Conservation (phyloP, 176 grass and related monocot genomes). For the Triticum turgidum region DNA sequence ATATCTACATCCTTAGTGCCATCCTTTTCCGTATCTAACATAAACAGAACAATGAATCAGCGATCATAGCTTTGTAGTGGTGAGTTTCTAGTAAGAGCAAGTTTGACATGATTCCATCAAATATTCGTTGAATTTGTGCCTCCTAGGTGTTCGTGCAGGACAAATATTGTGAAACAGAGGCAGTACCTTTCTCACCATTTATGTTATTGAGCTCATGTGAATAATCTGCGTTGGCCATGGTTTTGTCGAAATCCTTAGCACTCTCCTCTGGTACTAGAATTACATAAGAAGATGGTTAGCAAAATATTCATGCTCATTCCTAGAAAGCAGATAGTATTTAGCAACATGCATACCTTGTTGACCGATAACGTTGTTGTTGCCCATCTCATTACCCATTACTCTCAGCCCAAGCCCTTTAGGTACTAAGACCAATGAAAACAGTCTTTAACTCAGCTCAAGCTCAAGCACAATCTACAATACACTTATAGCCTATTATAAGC, state of each 20-base stretch:
- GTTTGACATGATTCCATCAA: not conserved
- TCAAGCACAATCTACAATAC: not conserved
- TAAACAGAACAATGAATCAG: not conserved
- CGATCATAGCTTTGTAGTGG: not conserved
- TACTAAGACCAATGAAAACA: slow-evolving; percentile 18
- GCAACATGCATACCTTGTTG: slow-evolving; percentile 44
- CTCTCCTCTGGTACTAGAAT: slow-evolving; percentile 31
- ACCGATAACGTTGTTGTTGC: slow-evolving; percentile 48
- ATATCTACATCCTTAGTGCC: not conserved
- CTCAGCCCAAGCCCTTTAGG: slow-evolving; percentile 19
- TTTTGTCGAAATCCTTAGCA: slow-evolving; percentile 7
- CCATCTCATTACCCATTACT: slow-evolving; percentile 41
- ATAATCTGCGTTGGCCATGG: not conserved
- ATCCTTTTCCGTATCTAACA: slow-evolving; percentile 34
- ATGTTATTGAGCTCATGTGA: slow-evolving; percentile 3
- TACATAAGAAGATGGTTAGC: not conserved
- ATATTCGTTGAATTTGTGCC: not conserved
- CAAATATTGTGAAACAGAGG: not conserved
- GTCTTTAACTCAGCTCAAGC: slow-evolving; percentile 3
- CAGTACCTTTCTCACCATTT: slow-evolving; percentile 20
- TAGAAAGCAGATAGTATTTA: not conserved
- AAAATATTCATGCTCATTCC: slow-evolving; percentile 3
- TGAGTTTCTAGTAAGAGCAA: not conserved
- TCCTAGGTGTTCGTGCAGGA: not conserved
- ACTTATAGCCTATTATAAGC: slow-evolving; percentile 7